Percentiles rank a stretch among this genome's conserved stretches.
Evolutionary conservation across 768 basidiomycete genomes (phyloP).

Genomic region (Phaffia australis): DNA sequence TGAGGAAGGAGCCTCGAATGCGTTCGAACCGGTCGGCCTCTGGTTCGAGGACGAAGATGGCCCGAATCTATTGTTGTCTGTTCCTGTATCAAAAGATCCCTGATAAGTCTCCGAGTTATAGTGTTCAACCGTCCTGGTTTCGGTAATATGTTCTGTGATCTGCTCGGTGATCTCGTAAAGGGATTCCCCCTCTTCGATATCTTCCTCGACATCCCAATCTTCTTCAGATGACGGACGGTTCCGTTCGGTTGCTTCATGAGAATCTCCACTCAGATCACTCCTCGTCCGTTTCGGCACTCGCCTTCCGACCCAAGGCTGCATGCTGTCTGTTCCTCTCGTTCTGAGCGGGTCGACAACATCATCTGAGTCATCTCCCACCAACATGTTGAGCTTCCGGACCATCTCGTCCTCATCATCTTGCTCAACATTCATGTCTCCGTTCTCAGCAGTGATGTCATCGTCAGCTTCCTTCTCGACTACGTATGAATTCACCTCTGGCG

Average conservation of each 20-base stretch:
- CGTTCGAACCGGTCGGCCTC: background rate
- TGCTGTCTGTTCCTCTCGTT: background rate
- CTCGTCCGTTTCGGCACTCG: background rate
- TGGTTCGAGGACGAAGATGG: background rate
- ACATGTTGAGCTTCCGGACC: no score
- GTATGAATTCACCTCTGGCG: no score
- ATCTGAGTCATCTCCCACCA: no score
- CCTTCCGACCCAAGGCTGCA: slow-evolving; percentile 3
- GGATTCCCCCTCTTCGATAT: slow-evolving; percentile 22
- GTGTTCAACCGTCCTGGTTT: slow-evolving; percentile 24
- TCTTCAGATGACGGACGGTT: no score
- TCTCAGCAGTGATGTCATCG: slow-evolving; percentile 26
- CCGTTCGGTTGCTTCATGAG: no score
- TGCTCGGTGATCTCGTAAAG: slow-evolving; percentile 33
- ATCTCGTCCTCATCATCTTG: slow-evolving; percentile 26
- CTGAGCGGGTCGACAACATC: no score
- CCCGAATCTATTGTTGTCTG: background rate
- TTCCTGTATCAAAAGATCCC: no score
- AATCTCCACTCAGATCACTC: no score
- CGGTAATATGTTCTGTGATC: slow-evolving; percentile 27
- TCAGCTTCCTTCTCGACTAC: slow-evolving; percentile 32
- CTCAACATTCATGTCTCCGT: no score
- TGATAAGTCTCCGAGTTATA: slow-evolving; percentile 13
- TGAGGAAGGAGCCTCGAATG: no score
- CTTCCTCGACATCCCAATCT: slow-evolving; percentile 10